Base-by-base conservation (phyloP, 2,329 filamentous ascomycete genomes). In the Beauveria sp. region DNA sequence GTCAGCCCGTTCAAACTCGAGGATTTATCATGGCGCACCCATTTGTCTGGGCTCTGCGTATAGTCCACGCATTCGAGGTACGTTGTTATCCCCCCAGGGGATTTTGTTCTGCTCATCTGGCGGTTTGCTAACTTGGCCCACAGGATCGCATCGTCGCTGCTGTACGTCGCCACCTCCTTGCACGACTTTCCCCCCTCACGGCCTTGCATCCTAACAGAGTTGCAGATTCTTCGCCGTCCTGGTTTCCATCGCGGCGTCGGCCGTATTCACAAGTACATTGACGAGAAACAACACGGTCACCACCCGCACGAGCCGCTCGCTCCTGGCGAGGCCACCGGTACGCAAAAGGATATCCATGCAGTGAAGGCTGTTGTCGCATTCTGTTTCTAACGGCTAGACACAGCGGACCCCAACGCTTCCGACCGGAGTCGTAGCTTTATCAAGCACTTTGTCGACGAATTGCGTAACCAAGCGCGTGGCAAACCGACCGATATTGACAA, bases 261-360 rank as follows among this genome's bases (percentile, higher is more conserved):
- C 8, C 74, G 76, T n/a, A 79, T 84, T 40, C 81, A 84, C 62
- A 75, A 76, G 16, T 72, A 69, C 3, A 75, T 84, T 43, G 70
- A 84, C 66, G 79, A 83, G 63, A 68, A 71, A 20, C 74, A 75
- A 50, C 64, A 83, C 63, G 81, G 81, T 10, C 76, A 79, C 26
- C 73, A 80, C 58, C 80, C 81, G 0, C 72, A 77, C 64, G 79
- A 82, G 55, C 81, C 81, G 7, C 63, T 84, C 10, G 74, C 75
- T 0, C 79, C 74, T 1, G 82, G 81, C 50, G 78, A 84, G 66
- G 81, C 81, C 2, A 82, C 80, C 37, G 76, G 78, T 79, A 70
- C 5, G 69, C 20, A n/a, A 16, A 28, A 34, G 10, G 4, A 41
- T 28, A 7, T 26, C 3, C 5, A 6, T 16, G 14, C 6, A 26